Conservation (phyloP, 1,139 yeast genomes). For the Nematodospora anomalae region DNA sequence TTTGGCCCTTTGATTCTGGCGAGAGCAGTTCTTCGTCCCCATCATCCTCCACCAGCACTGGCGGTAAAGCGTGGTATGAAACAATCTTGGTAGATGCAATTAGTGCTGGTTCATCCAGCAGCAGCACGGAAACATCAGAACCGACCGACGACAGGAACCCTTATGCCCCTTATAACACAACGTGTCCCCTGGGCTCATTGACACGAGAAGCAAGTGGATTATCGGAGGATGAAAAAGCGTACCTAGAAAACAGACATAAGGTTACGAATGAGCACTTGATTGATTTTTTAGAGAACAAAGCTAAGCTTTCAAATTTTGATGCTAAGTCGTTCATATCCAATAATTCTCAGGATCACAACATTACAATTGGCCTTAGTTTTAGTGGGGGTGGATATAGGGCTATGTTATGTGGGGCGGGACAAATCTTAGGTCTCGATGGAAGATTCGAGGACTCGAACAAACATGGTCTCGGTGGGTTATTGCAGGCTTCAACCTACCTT, state of each 20-base stretch:
- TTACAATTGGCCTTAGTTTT: constrained; percentile 43
- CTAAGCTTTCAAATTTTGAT: constrained; percentile 36
- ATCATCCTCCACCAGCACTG: constrained; percentile 4
- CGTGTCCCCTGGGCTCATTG: constrained; percentile 26
- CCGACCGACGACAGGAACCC: constrained; percentile 18
- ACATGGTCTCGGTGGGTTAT: constrained; percentile 40
- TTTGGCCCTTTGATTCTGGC: constrained; percentile 14
- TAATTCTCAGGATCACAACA: constrained; percentile 28
- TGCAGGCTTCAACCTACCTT: constrained; percentile 41
- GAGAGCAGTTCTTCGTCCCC: constrained; percentile 1
- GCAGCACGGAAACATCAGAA: constrained; percentile 1
- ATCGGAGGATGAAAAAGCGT: constrained; percentile 28
- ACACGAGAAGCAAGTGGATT: constrained; percentile 31
- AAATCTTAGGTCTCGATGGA: constrained; percentile 36
- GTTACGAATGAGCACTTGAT: constrained; percentile 33
- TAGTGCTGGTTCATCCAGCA: constrained; percentile 1
- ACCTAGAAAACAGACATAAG: constrained; percentile 28
- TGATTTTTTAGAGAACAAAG: constrained; percentile 29
- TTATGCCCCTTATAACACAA: constrained; percentile 28
- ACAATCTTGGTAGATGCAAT: background rate
- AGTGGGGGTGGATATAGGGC: constrained; percentile 52
- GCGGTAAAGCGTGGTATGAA: constrained; percentile 1
- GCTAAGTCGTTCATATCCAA: constrained; percentile 30
- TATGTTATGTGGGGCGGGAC: constrained; percentile 46
- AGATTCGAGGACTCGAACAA: constrained; percentile 26